Evolutionary conservation across 805 yeast species (phyloP).

Genomic region (Blastobotrys terrestris): DNA sequence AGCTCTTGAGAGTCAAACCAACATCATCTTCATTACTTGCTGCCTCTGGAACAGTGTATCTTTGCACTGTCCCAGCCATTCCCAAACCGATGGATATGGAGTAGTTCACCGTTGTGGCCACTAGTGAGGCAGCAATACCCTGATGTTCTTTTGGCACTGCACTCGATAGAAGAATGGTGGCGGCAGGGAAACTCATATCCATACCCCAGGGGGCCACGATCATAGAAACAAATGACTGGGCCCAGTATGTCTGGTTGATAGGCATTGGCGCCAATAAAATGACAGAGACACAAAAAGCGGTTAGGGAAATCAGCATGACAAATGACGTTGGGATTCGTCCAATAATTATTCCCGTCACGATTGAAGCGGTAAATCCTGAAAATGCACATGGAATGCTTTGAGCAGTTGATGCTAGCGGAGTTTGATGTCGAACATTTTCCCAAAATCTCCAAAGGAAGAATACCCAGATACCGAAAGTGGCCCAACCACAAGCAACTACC

Average conservation of each 20-base stretch:
- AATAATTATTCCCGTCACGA: constrained; percentile 44
- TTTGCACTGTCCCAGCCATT: constrained; percentile 56
- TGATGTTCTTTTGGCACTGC: constrained; percentile 57
- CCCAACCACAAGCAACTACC: constrained; percentile 63
- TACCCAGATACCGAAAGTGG: constrained; percentile 70
- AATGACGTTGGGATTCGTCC: constrained; percentile 43
- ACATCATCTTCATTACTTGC: not conserved
- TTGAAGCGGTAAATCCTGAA: constrained; percentile 51
- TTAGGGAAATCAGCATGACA: constrained; percentile 45
- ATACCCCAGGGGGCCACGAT: constrained; percentile 61
- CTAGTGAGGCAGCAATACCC: constrained; percentile 73
- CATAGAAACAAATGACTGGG: constrained; percentile 50
- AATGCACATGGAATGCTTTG: constrained; percentile 43
- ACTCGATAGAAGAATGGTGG: constrained; percentile 56
- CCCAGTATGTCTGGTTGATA: constrained; percentile 53
- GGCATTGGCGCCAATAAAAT: constrained; percentile 52
- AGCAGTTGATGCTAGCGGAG: constrained; percentile 43
- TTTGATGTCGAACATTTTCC: constrained; percentile 43
- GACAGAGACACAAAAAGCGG: constrained; percentile 50
- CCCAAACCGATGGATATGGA: constrained; percentile 68
- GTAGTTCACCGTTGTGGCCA: constrained; percentile 65
- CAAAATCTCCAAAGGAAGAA: constrained; percentile 52
- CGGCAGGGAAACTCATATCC: constrained; percentile 75
- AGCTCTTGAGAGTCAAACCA: constrained; percentile 35
- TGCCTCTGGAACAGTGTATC: constrained; percentile 18